These are phyloP conservation scores for Penicillium simplicissimum DNA, from an alignment of 495 filamentous ascomycete species.

Conservation along the genomic window DNA sequence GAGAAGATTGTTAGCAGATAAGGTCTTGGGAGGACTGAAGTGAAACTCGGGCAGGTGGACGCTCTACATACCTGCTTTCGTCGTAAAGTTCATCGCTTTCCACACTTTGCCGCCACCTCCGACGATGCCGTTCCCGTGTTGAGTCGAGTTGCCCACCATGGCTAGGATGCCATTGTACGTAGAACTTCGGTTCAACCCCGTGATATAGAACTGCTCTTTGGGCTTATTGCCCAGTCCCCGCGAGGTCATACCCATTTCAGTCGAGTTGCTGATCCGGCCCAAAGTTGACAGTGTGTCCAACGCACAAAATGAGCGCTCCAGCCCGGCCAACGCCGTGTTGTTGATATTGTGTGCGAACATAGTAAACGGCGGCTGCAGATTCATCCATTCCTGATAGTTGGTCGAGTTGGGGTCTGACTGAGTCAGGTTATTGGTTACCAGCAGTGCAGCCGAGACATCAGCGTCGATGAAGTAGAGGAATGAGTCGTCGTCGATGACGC, in stretches of 20 bases:
- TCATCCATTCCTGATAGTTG: constrained; percentile 56
- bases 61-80: constrained; percentile 78
- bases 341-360: constrained; percentile 75
- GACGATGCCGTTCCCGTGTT: constrained; percentile 49
- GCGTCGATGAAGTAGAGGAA: constrained; percentile 76
- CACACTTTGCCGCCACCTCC: constrained; percentile 75
- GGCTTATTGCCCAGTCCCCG: constrained; percentile 61
- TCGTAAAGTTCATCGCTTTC: constrained; percentile 64
- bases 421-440: constrained; percentile 73
- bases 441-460: constrained; percentile 71
- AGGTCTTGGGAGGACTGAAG: no score
- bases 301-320: constrained; percentile 75
- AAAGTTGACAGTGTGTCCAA: constrained; percentile 63
- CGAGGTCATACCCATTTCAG: constrained; percentile 66
- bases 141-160: constrained; percentile 56
- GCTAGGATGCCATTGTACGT: constrained; percentile 72
- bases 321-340: constrained; percentile 59
- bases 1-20: constrained; percentile 18
- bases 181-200: constrained; percentile 66
- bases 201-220: constrained; percentile 84
- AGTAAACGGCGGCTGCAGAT: constrained; percentile 62
- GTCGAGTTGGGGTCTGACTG: constrained; percentile 40
- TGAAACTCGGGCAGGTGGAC: no score
- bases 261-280: constrained; percentile 50
- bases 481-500: constrained; percentile 44